These are phyloP conservation scores for Trichoderma erinaceum DNA, from an alignment of 495 filamentous ascomycete genomes.

Conservation along the genomic window DNA sequence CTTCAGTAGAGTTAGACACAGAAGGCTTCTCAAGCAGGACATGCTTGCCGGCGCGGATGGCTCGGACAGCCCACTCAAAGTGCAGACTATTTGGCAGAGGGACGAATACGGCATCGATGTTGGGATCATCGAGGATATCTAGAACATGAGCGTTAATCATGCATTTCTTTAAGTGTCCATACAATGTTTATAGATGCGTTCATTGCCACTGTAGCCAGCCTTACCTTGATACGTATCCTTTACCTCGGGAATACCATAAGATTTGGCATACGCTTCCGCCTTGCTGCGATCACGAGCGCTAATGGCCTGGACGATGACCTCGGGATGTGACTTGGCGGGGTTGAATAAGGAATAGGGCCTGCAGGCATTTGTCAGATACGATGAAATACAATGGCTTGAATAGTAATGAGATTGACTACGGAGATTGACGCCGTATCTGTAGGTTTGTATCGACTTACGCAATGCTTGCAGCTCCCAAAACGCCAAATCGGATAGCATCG, in stretches of 20 bases:
- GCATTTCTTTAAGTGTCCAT: no score
- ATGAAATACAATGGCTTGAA: not conserved
- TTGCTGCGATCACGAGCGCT: constrained; percentile 50
- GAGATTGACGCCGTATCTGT: not conserved
- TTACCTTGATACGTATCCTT: constrained; percentile 37
- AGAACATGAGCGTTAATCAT: not conserved
- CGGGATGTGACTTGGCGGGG: constrained; percentile 54
- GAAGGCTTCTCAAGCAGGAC: constrained; percentile 55
- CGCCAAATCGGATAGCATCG: constrained; percentile 38
- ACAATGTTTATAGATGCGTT: no score
- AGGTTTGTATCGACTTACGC: constrained; percentile 26
- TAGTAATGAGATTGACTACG: not conserved
- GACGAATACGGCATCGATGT: constrained; percentile 48
- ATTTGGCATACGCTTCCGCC: constrained; percentile 51
- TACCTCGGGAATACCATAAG: constrained; percentile 50
- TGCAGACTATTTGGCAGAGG: constrained; percentile 48
- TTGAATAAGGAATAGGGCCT: constrained; percentile 50
- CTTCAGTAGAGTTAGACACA: constrained; percentile 44
- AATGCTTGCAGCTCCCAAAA: constrained; percentile 45
- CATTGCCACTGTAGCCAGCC: constrained; percentile 23
- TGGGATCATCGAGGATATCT: constrained; percentile 48
- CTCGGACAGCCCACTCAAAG: constrained; percentile 48
- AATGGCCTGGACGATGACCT: constrained; percentile 52
- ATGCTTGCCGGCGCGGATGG: constrained; percentile 51
- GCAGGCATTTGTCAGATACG: not conserved